Base-by-base conservation (phyloP, 257 asterid genomes). In the Prunella vulgaris region DNA sequence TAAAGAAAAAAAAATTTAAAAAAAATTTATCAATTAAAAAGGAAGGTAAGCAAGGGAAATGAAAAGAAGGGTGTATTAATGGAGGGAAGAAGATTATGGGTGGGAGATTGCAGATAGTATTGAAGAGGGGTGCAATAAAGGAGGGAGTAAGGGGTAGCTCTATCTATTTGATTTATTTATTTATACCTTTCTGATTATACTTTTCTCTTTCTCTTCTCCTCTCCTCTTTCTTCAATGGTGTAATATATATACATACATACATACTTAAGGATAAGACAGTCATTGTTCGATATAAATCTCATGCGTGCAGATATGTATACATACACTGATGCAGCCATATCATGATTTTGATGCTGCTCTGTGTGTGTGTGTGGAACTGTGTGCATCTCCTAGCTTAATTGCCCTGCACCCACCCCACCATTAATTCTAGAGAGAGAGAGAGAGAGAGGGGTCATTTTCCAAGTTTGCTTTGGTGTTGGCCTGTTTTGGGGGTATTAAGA, bases 371-470 rank as follows among this genome's bases (percentile, higher is more conserved):
- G n/a, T n/a, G n/a, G n/a, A n/a, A n/a, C n/a, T n/a, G n/a, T n/a
- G n/a, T n/a, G n/a, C n/a, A n/a, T n/a, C n/a, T n/a, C n/a, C n/a
- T n/a, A 79, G 66, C 78, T 83, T 84, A 81, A 83, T 77, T 84
- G 53, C 81, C 44, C 42, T 70, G 25, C 67, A 54, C 70, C 64
- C 63, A 32, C 30, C 61, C 17, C 7, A 0, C 68, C 20, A 20
- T 44, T 61, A 15, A 54, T 35, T 17, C 28, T 25, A 3, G 2
- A 3, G 27, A 6, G 54, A 48, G 78, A 53, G 71, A 76, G 71
- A 49, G 68, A 67, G 58, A 69, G 76, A 70, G 62, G 51, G 78
- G 90, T 85, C 95, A 77, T 88, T 91, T 74, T 91, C 96, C 5
- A 8, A 72, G 76, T 42, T 66, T 49, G 71, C 27, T 69, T 84